Conservation (phyloP, 1,139 yeast species). For the Blastobotrys buckinghamii region DNA sequence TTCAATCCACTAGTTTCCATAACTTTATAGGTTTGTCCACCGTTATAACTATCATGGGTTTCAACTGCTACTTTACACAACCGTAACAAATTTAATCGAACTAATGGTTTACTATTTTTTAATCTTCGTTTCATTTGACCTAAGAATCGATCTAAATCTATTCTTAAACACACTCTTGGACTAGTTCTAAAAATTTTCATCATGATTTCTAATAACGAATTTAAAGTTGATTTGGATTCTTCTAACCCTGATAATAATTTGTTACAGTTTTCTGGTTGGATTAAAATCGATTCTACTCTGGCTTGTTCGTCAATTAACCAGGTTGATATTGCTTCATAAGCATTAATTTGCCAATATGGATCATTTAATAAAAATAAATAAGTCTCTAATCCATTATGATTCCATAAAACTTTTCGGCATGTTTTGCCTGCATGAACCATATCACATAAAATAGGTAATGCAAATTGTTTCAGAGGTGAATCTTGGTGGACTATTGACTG, state of each 20-base stretch:
- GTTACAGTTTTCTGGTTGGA: slow-evolving; percentile 6
- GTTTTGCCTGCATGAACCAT: slow-evolving; percentile 46
- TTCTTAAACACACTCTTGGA: slow-evolving; percentile 13
- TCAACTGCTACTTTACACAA: not conserved
- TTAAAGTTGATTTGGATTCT: slow-evolving; percentile 12
- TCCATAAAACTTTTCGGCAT: slow-evolving; percentile 39
- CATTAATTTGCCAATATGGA: slow-evolving; percentile 67
- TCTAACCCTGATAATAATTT: slow-evolving; percentile 13
- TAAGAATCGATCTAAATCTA: slow-evolving; percentile 12
- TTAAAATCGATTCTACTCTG: slow-evolving; percentile 24
- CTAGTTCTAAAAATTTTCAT: slow-evolving; percentile 15
- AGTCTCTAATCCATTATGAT: slow-evolving; percentile 40
- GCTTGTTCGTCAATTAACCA: slow-evolving; percentile 34
- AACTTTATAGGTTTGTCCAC: not conserved
- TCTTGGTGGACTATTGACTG: slow-evolving; percentile 42
- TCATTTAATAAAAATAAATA: slow-evolving; percentile 48
- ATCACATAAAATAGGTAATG: slow-evolving; percentile 59
- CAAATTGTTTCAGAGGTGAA: slow-evolving; percentile 53
- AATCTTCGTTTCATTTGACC: slow-evolving; percentile 11
- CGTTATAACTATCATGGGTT: not conserved
- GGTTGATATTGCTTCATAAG: slow-evolving; percentile 49
- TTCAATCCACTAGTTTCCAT: slow-evolving; percentile 14
- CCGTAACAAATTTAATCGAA: slow-evolving; percentile 14
- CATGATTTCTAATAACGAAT: slow-evolving; percentile 15
- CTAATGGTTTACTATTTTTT: slow-evolving; percentile 13